Percentiles rank a stretch among this genome's conserved stretches.
phyloP scores from a whole-genome alignment of 208 protist species.

The Endotrypanum monterogeii region DNA sequence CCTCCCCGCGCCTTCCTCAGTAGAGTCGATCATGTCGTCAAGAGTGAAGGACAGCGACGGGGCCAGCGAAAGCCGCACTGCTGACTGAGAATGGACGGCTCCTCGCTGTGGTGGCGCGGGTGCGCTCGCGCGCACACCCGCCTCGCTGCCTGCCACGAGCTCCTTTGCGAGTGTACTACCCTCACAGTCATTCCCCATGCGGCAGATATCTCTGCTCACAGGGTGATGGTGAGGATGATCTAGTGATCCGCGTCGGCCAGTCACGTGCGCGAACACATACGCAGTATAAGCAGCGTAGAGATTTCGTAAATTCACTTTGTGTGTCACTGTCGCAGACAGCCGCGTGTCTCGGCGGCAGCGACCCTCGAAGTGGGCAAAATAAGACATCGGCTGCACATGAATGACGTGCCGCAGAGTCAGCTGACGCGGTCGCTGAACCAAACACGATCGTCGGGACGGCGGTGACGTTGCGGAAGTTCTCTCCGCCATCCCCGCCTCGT shows the following conservation, averaged over 20 bases:
- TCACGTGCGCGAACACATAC: constrained; percentile 7
- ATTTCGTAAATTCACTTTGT: not conserved
- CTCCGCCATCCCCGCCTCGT: not conserved
- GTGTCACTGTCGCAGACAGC: not conserved
- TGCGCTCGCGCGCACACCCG: too few species aligned
- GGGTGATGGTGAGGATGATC: not conserved
- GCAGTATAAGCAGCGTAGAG: constrained; percentile 10
- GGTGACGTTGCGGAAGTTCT: too few species aligned
- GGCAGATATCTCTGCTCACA: not conserved
- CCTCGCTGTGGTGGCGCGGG: not conserved
- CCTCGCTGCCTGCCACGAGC: not conserved
- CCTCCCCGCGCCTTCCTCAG: not conserved
- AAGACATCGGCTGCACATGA: constrained; percentile 48
- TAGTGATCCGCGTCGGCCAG: not conserved
- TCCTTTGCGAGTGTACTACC: not conserved
- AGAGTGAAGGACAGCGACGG: constrained; percentile 34
- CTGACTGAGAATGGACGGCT: not conserved
- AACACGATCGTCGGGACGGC: not conserved
- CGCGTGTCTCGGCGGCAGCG: not conserved
- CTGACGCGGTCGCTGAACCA: constrained; percentile 23
- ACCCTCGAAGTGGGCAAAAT: constrained; percentile 29
- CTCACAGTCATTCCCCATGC: not conserved
- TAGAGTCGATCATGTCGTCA: constrained; percentile 13
- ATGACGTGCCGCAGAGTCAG: constrained; percentile 42
- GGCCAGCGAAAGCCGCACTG: constrained; percentile 13